A percentile compares a stretch with the other conserved stretches of the same genome.
Conservation (phyloP, 805 yeast genomes). For the Blastobotrys robertii region DNA sequence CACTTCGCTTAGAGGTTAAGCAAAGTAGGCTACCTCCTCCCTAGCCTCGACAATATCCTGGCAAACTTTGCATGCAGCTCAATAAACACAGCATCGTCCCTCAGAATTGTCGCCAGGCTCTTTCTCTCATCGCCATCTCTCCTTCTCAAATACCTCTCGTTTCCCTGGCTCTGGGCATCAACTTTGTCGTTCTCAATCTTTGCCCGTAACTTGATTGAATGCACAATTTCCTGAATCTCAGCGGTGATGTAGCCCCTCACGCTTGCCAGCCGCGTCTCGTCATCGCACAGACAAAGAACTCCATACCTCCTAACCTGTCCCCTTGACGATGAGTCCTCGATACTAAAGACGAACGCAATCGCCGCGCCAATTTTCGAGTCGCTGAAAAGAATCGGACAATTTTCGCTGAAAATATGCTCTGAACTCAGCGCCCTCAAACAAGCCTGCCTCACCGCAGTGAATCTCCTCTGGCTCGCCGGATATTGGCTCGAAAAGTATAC, state of each 20-base stretch:
- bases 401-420: constrained; percentile 18
- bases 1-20: too few relatives aligned
- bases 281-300: constrained; percentile 17
- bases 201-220: constrained; percentile 13
- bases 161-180: constrained; percentile 8
- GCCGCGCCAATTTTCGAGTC: constrained; percentile 19
- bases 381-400: constrained; percentile 18
- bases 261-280: constrained; percentile 12
- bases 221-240: constrained; percentile 13
- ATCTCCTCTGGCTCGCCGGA: constrained; percentile 20
- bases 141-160: constrained; percentile 13
- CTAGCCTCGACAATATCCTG: neutral
- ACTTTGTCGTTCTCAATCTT: constrained; percentile 5
- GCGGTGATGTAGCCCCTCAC: constrained; percentile 16
- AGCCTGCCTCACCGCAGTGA: constrained; percentile 20
- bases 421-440: constrained; percentile 19
- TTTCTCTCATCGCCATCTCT: constrained; percentile 10
- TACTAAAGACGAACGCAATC: constrained; percentile 16
- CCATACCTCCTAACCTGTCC: constrained; percentile 20
- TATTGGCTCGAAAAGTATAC: constrained; percentile 17
- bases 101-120: constrained; percentile 12
- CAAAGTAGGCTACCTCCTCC: too few relatives aligned
- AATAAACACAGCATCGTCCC: constrained; percentile 10
- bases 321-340: constrained; percentile 17
- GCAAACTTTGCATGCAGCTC: constrained; percentile 5